A percentile compares a stretch with the other conserved stretches of the same genome.
Conservation (phyloP, 2,329 filamentous ascomycete species). For the Pseudogymnoascus destructans region DNA sequence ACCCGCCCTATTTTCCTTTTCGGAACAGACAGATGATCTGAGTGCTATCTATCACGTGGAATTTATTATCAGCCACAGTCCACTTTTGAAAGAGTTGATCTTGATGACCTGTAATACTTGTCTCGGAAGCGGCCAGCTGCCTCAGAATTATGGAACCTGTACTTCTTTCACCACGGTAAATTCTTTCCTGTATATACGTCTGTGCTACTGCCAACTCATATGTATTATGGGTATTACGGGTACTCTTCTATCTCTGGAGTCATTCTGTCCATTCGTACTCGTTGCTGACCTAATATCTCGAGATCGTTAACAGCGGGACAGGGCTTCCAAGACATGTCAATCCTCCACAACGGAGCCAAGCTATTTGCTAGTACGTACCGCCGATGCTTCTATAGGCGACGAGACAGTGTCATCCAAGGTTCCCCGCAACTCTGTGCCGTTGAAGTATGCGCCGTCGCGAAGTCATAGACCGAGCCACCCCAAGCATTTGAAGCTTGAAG, state of each 20-base stretch:
- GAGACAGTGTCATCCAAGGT: not conserved
- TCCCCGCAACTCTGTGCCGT: not conserved
- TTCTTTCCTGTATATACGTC: not conserved
- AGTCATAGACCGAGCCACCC: not conserved
- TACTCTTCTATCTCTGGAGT: not conserved
- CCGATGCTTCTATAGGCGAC: slow-evolving; percentile 1
- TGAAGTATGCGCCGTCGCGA: not conserved
- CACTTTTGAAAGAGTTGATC: not conserved
- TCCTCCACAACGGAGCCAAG: not conserved
- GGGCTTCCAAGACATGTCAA: not conserved
- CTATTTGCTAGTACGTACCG: not conserved
- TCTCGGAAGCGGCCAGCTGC: not conserved
- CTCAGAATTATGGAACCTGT: not conserved
- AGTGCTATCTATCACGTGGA: not conserved
- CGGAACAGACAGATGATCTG: not conserved
- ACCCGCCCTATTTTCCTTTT: not conserved
- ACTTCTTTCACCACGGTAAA: not conserved
- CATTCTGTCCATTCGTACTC: not conserved
- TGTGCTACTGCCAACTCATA: not conserved
- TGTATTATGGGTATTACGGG: not conserved
- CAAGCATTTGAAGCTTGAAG: not conserved
- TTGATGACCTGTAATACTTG: not conserved
- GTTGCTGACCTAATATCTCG: not conserved
- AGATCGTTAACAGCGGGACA: not conserved
- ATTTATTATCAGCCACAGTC: not conserved